phyloP scores from a whole-genome alignment of 305 asterid genomes.

The Rubia peregrina region DNA sequence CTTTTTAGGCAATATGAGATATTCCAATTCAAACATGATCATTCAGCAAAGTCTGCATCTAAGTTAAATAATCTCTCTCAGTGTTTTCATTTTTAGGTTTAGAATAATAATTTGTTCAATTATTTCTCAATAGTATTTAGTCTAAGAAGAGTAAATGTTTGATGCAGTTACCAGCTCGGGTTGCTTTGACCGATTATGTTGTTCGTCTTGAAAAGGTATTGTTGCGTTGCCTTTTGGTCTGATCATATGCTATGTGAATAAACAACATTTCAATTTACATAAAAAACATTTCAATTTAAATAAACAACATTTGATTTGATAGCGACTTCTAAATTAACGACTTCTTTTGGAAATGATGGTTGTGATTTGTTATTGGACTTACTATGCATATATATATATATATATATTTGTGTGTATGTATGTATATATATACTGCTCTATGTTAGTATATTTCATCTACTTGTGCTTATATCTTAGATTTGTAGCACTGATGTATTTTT shows the following conservation, averaged over 20 bases:
- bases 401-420: no score
- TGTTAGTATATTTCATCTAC: no score
- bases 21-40: background rate
- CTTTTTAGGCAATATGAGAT: background rate
- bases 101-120: background rate
- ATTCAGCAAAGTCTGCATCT: background rate
- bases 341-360: no score
- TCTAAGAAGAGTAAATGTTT: conserved; percentile 14
- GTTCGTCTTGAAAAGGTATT: conserved; percentile 64
- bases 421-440: no score
- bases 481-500: no score
- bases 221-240: background rate
- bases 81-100: conserved; percentile 4
- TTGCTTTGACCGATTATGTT: conserved; percentile 77
- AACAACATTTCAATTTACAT: no score
- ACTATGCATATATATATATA: no score
- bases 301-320: no score
- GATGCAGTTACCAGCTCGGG: conserved; percentile 75
- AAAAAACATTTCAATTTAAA: no score
- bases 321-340: no score
- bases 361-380: no score
- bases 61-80: conserved; percentile 5
- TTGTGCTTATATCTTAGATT: no score
- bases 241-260: background rate
- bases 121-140: background rate